phyloP scores from a whole-genome alignment of 495 filamentous ascomycete species.

The Articulospora tetracladia region DNA sequence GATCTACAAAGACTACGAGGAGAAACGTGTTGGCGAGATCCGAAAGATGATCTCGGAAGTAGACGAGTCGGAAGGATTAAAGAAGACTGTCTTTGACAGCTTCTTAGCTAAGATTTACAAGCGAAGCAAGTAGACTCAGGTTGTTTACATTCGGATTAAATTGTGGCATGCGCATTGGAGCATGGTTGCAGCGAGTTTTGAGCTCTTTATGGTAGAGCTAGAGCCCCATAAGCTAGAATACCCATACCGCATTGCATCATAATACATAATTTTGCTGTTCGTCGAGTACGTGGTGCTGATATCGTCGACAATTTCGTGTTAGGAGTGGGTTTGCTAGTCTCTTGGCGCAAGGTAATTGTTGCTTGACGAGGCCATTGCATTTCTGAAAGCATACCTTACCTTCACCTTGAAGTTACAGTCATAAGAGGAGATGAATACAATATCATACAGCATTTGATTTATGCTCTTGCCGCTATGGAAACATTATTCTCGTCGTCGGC shows the following conservation, averaged over 20 bases:
- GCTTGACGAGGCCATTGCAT: no score
- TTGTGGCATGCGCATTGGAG: neutral
- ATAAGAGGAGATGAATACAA: no score
- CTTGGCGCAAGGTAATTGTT: no score
- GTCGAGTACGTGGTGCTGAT: no score
- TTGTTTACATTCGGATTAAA: neutral
- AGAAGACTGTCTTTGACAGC: conserved; percentile 81
- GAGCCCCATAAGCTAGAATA: neutral
- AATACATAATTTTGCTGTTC: neutral
- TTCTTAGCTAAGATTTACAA: conserved; percentile 98
- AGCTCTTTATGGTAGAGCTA: neutral
- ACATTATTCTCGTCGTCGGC: no score
- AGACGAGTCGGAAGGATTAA: conserved; percentile 81
- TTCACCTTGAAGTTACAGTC: no score
- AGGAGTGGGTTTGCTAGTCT: no score
- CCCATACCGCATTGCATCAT: neutral
- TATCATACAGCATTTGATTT: no score
- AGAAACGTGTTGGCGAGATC: conserved; percentile 72
- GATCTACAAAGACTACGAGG: conserved; percentile 84
- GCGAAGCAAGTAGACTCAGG: conserved; percentile 69
- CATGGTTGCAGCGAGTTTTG: neutral
- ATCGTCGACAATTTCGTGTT: no score
- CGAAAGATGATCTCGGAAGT: conserved; percentile 68
- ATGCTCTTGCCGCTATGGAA: no score
- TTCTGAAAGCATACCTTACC: no score